A percentile compares a stretch with the other conserved stretches of the same genome.
These are phyloP conservation scores for Talaromyces trachyspermus DNA, from an alignment of 495 filamentous ascomycete genomes.

Conservation along the genomic window DNA sequence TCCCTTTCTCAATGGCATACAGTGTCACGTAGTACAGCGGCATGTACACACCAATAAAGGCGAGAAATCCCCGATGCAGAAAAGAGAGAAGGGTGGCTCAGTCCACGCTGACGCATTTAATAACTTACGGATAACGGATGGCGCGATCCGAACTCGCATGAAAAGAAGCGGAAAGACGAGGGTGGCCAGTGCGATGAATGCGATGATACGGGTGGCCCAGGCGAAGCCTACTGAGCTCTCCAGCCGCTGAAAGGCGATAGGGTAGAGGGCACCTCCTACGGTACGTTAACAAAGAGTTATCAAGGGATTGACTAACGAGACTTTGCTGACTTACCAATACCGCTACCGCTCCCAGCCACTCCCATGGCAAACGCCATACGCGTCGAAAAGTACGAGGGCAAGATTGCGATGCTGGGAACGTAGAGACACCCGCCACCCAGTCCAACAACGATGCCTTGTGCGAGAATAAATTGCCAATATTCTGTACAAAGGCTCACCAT, in stretches of 20 bases:
- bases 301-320: no score
- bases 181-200: conserved; percentile 56
- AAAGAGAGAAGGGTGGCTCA: neutral
- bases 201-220: conserved; percentile 66
- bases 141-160: conserved; percentile 58
- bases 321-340: conserved; percentile 23
- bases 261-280: conserved; percentile 42
- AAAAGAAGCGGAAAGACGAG: conserved; percentile 49
- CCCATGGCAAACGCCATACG: conserved; percentile 62
- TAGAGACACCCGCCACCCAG: conserved; percentile 55
- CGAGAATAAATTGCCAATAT: conserved; percentile 44
- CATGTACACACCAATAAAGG: conserved; percentile 42
- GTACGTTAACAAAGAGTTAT: conserved; percentile 28
- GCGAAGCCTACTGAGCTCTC: conserved; percentile 57
- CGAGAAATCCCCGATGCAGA: neutral
- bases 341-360: conserved; percentile 50
- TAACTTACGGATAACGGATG: neutral
- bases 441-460: conserved; percentile 28
- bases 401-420: conserved; percentile 47
- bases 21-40: conserved; percentile 67
- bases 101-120: neutral
- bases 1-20: conserved; percentile 30
- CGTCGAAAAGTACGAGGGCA: conserved; percentile 63
- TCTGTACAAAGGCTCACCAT: conserved; percentile 48
- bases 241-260: conserved; percentile 63